Percentiles rank a stretch among this genome's conserved stretches.
Evolutionary conservation across 352 stramenopile species (phyloP).

Genomic region (Phytophthora hybrid): DNA sequence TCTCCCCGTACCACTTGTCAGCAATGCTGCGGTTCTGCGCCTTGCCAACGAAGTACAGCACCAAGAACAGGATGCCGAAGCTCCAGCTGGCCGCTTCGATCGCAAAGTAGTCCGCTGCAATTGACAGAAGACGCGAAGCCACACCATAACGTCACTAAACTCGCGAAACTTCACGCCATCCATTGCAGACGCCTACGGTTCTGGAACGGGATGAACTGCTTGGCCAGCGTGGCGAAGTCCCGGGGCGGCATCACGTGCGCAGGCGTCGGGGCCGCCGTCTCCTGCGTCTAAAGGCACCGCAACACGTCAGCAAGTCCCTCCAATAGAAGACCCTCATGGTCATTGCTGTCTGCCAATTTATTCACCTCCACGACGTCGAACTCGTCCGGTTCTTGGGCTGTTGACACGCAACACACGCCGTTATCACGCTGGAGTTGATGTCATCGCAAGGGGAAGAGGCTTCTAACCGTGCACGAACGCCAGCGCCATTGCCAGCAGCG

Average conservation of each 20-base stretch:
- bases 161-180: not conserved
- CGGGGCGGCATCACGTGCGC: slow-evolving; percentile 20
- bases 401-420: slow-evolving; percentile 4
- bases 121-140: not conserved
- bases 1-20: slow-evolving; percentile 60
- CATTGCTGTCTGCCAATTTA: not conserved
- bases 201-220: slow-evolving; percentile 49
- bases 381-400: slow-evolving; percentile 57
- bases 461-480: slow-evolving; percentile 37
- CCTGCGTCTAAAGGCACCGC: slow-evolving; percentile 13
- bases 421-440: not conserved
- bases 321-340: not conserved
- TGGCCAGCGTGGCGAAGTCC: slow-evolving; percentile 36
- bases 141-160: not conserved
- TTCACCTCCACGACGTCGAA: slow-evolving; percentile 51
- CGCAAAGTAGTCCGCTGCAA: slow-evolving; percentile 58
- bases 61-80: slow-evolving; percentile 59
- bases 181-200: slow-evolving; percentile 32
- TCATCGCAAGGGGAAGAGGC: not conserved
- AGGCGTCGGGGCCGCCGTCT: slow-evolving; percentile 12
- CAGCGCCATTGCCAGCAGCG: slow-evolving; percentile 40
- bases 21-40: slow-evolving; percentile 72
- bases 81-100: slow-evolving; percentile 58
- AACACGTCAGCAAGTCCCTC: not conserved
- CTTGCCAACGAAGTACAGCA: slow-evolving; percentile 74